Evolutionary conservation across 768 basidiomycete species (phyloP).

Genomic region (Sporobolomyces phaffii): DNA sequence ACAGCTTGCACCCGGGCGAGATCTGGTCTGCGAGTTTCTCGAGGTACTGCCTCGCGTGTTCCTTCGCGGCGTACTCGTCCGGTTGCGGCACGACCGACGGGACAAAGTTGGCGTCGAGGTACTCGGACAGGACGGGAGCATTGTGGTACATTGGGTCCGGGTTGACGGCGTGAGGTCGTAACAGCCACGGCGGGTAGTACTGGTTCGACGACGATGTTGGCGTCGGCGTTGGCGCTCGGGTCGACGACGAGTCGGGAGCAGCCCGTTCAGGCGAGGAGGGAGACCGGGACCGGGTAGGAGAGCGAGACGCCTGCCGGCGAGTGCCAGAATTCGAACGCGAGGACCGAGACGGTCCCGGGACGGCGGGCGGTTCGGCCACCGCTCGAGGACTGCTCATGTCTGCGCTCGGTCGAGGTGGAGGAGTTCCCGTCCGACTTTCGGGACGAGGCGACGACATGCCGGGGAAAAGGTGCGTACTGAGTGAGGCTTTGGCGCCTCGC

Average conservation of each 20-base stretch:
- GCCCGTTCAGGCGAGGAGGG: too few species aligned
- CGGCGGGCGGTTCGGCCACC: too few species aligned
- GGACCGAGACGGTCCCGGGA: too few species aligned
- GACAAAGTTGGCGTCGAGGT: constrained; percentile 36
- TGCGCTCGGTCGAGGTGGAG: neutral
- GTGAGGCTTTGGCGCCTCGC: neutral
- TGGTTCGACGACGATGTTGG: neutral
- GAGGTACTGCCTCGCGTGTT: constrained; percentile 88
- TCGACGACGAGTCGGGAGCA: too few species aligned
- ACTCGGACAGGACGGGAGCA: constrained; percentile 36
- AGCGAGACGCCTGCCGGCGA: too few species aligned
- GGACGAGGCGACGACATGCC: neutral
- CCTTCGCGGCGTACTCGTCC: constrained; percentile 59
- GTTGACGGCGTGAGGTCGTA: neutral
- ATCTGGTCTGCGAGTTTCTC: constrained; percentile 93
- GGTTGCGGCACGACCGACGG: constrained; percentile 40
- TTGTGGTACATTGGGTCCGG: constrained; percentile 19
- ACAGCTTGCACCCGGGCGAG: constrained; percentile 78
- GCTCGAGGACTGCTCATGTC: too few species aligned
- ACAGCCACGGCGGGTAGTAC: neutral
- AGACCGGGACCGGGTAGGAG: too few species aligned
- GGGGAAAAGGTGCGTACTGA: neutral
- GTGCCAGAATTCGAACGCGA: too few species aligned
- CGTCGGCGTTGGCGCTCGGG: too few species aligned
- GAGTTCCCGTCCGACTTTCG: neutral